Evolutionary conservation across 2,329 filamentous ascomycete genomes (phyloP).

Genomic region (Cercospora sojina): DNA sequence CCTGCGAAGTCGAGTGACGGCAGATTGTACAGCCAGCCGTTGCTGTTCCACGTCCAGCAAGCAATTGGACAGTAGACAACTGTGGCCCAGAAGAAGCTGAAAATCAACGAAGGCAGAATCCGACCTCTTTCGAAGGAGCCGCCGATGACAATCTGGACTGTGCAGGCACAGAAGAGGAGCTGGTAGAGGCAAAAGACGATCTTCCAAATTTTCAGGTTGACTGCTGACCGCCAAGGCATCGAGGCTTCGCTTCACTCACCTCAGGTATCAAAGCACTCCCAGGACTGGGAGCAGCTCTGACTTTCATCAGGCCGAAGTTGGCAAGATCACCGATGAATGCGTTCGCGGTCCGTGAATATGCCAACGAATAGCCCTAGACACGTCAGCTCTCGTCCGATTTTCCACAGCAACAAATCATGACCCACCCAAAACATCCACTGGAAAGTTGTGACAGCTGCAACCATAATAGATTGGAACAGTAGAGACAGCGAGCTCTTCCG

Average conservation of each 20-base stretch:
- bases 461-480: slow-evolving; percentile 62
- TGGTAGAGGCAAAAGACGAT: slow-evolving; percentile 68
- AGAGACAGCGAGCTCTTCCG: slow-evolving; percentile 62
- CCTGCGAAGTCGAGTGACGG: slow-evolving; percentile 61
- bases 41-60: slow-evolving; percentile 67
- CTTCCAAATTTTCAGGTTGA: slow-evolving; percentile 2
- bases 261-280: slow-evolving; percentile 60
- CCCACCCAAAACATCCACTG: slow-evolving; percentile 60
- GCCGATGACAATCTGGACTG: slow-evolving; percentile 65
- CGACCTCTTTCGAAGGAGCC: slow-evolving; percentile 64
- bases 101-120: slow-evolving; percentile 64
- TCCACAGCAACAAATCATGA: background rate
- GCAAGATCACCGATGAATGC: slow-evolving; percentile 63
- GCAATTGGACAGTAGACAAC: slow-evolving; percentile 64
- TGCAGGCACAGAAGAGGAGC: slow-evolving; percentile 61
- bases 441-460: slow-evolving; percentile 57
- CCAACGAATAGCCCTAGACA: slow-evolving; percentile 57
- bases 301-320: slow-evolving; percentile 62
- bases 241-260: background rate
- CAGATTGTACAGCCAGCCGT: slow-evolving; percentile 64
- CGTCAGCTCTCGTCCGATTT: background rate
- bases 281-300: slow-evolving; percentile 60
- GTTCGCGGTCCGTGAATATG: slow-evolving; percentile 60
- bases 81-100: slow-evolving; percentile 63
- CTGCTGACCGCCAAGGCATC: background rate